Evolutionary conservation across 2,329 filamentous ascomycete species (phyloP).

Genomic region (Fusarium sororula): DNA sequence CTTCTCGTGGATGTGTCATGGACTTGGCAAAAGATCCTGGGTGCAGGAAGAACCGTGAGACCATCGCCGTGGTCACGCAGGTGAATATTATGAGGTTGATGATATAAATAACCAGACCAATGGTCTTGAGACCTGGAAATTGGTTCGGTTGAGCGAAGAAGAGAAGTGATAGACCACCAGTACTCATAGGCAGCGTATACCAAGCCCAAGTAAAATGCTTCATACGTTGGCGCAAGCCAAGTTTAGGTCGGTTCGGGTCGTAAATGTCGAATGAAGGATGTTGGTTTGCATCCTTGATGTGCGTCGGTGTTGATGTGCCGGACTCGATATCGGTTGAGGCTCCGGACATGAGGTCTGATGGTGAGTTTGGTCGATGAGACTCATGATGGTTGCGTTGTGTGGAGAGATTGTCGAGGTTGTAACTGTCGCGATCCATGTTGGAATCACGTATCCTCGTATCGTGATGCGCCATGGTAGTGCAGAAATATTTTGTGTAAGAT

Average conservation of each 20-base stretch:
- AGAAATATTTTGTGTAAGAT: not conserved
- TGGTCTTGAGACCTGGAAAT: conserved; percentile 69
- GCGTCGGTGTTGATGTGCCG: conserved; percentile 9
- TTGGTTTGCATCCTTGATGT: not conserved
- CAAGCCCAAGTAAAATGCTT: conserved; percentile 76
- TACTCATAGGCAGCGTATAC: conserved; percentile 80
- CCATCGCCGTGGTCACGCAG: conserved; percentile 61
- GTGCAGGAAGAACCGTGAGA: conserved; percentile 68
- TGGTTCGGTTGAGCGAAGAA: conserved; percentile 68
- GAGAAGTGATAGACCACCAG: conserved; percentile 74
- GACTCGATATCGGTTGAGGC: conserved; percentile 12
- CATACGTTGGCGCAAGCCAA: conserved; percentile 55
- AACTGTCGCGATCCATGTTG: conserved; percentile 2
- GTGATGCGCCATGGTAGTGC: not conserved
- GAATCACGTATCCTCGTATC: not conserved
- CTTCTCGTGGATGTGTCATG: conserved; percentile 71
- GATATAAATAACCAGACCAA: conserved; percentile 74
- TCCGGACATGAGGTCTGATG: not conserved
- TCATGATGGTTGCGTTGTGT: not conserved
- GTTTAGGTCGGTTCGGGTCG: conserved; percentile 41
- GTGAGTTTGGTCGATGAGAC: not conserved
- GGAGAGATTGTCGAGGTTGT: conserved; percentile 7
- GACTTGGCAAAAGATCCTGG: conserved; percentile 62
- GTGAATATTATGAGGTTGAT: conserved; percentile 73
- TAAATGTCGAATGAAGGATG: conserved; percentile 12